These are phyloP conservation scores for Lomentospora prolificans DNA, from an alignment of 2,329 filamentous ascomycete species.

Conservation along the genomic window DNA sequence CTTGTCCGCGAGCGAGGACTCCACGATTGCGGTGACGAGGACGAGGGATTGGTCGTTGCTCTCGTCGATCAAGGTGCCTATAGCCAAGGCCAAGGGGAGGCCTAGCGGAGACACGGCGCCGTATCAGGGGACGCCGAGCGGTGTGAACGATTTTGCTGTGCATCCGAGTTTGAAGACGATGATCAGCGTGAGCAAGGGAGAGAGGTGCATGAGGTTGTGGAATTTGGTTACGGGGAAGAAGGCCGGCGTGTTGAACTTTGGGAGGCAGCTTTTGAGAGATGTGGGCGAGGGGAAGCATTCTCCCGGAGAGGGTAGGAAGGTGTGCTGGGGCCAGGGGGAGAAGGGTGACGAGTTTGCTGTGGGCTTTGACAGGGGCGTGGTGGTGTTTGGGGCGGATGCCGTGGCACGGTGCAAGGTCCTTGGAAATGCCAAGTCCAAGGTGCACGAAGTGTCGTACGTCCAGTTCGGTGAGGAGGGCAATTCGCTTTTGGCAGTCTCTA, in stretches of 20 bases:
- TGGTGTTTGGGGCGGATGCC: constrained; percentile 84
- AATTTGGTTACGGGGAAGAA: constrained; percentile 95
- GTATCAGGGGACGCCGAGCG: constrained; percentile 69
- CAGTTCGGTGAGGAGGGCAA: constrained; percentile 36
- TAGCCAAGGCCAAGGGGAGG: constrained; percentile 67
- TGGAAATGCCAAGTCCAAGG: constrained; percentile 60
- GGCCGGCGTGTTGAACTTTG: constrained; percentile 83
- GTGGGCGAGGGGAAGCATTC: constrained; percentile 68
- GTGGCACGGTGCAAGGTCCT: constrained; percentile 66
- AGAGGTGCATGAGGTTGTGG: constrained; percentile 89
- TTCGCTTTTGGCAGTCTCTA: constrained; percentile 62
- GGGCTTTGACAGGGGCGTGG: constrained; percentile 73
- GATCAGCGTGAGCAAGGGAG: constrained; percentile 83
- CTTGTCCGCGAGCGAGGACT: constrained; percentile 81
- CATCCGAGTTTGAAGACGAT: constrained; percentile 96
- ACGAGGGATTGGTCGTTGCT: constrained; percentile 85
- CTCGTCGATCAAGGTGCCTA: constrained; percentile 79
- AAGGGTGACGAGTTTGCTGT: constrained; percentile 74
- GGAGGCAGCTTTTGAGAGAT: constrained; percentile 58
- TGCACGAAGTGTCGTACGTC: constrained; percentile 74
- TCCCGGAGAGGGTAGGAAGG: constrained; percentile 71
- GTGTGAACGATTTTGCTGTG: constrained; percentile 89
- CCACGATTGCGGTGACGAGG: constrained; percentile 77
- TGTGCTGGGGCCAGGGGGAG: constrained; percentile 66
- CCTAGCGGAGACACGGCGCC: constrained; percentile 86